A percentile compares a stretch with the other conserved stretches of the same genome.
Evolutionary conservation across 306 rosid genomes (phyloP).

Genomic region (Oemleria cerasiformis): DNA sequence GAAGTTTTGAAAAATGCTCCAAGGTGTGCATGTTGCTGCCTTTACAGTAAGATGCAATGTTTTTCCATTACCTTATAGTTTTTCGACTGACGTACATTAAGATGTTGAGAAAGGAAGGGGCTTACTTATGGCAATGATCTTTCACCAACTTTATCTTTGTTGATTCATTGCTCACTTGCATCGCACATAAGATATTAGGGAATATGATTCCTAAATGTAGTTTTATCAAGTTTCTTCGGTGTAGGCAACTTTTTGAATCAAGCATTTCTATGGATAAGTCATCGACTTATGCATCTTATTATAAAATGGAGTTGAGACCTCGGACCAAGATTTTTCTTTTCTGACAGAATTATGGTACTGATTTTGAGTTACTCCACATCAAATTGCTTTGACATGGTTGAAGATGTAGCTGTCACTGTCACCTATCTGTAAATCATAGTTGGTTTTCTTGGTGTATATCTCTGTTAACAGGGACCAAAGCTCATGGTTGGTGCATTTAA

Average conservation of each 20-base stretch:
- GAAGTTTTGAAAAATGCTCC: slow-evolving; percentile 90
- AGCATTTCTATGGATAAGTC: neutral
- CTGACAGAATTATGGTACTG: neutral
- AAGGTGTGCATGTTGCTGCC: slow-evolving; percentile 42
- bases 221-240: neutral
- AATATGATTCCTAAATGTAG: neutral
- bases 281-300: neutral
- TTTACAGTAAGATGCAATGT: slow-evolving; percentile 1
- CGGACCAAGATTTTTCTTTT: neutral
- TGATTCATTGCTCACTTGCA: neutral
- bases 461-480: neutral
- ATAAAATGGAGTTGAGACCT: neutral
- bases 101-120: neutral
- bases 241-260: neutral
- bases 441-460: neutral
- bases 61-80: neutral
- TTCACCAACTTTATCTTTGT: neutral
- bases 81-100: neutral
- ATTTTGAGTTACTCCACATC: neutral
- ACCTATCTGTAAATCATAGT: neutral
- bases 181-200: neutral
- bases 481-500: neutral
- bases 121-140: neutral
- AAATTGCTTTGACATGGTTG: neutral
- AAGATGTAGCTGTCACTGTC: neutral